phyloP scores from a whole-genome alignment of 148 eudicot species.

The Cornus florida region DNA sequence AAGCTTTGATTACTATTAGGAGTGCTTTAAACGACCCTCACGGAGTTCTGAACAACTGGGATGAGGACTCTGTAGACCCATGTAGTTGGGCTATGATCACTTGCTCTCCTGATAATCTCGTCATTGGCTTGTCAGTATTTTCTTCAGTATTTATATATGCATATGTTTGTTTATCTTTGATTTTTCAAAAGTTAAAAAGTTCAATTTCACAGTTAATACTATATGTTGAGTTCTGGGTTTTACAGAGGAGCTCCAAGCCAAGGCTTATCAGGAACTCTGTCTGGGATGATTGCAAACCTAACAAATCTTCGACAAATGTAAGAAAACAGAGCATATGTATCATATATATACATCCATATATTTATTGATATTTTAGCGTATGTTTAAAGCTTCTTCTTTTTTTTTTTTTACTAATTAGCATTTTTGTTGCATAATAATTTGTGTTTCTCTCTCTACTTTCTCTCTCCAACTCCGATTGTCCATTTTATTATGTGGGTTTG shows the following conservation, averaged over 20 bases:
- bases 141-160: background rate
- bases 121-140: constrained; percentile 61
- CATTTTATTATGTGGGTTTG: background rate
- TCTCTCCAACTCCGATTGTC: background rate
- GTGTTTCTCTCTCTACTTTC: background rate
- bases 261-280: constrained; percentile 74
- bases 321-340: constrained; percentile 11
- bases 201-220: background rate
- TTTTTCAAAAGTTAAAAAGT: background rate
- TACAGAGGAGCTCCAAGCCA: constrained; percentile 95
- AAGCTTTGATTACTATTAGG: constrained; percentile 72
- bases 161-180: background rate
- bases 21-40: constrained; percentile 63
- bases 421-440: background rate
- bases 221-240: background rate
- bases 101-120: constrained; percentile 79
- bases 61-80: constrained; percentile 94
- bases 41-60: constrained; percentile 83
- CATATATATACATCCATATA: background rate
- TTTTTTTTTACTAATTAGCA: background rate
- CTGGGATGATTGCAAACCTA: constrained; percentile 69
- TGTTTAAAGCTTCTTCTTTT: background rate
- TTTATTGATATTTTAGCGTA: background rate
- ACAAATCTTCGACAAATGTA: constrained; percentile 92
- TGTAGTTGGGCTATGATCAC: constrained; percentile 99